Evolutionary conservation across 805 yeast species (phyloP), one percentile per base, ranked within the genome.

Genomic region (Peterozyma toletana): DNA sequence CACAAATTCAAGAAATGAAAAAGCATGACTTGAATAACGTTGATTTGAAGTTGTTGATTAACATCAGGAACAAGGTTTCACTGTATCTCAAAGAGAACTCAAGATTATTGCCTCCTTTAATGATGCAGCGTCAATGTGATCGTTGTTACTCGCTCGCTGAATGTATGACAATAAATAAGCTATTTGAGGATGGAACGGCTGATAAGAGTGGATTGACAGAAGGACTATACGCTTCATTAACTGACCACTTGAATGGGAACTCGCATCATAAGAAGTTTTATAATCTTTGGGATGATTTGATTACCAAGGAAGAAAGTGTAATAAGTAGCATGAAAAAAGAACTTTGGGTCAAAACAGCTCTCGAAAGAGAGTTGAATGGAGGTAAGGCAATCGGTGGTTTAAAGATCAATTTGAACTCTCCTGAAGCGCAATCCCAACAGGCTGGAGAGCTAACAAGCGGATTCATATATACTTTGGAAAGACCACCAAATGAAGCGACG

Each of bases 261-360:
- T 55, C 53, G 0, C 43, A 48, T 9, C 80, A 86, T 46, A 57
- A 62, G 4, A 64, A 64, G 2, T 93, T 85, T 54, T 82, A 79
- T 57, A 64, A 68, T 34, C 75, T 81, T 43, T 91, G 96, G 95
- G 86, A 86, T 54, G 64, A 63, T 13, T 60, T 88, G 5, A 64
- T 93, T 5, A 77, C 84, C 0, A 77, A 79, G 50, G 98, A 91
- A 59, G 95, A 83, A 51, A 71, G 78, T 1, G 68, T 80, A 5
- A 54, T 75, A 38, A 67, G 67, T 11, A 66, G 71, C 33, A 57
- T 73, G 38, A 76, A 75, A 40, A 73, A 75, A 39, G 86, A 86
- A 35, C 61, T 88, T n/a, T 85, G 90, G 90, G 71, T 80, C 21
- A 59, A 77, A 47, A 62, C 83, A 1, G 64, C 79, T 2, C 56